Evolutionary conservation across 2,329 filamentous ascomycete species (phyloP).

Genomic region (Fusarium poae): DNA sequence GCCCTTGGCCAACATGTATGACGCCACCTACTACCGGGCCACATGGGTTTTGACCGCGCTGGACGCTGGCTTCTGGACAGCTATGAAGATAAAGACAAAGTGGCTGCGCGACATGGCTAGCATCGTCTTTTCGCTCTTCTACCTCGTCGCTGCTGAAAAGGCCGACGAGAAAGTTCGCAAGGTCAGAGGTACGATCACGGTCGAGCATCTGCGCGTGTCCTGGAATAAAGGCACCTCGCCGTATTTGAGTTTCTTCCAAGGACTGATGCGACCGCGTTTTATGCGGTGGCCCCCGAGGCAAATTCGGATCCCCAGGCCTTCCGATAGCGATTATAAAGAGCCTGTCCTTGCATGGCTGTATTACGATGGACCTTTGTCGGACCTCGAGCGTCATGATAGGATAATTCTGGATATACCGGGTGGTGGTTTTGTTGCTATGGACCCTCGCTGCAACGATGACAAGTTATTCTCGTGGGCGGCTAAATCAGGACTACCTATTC

Average conservation of each 20-base stretch:
- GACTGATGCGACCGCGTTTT: slow-evolving; percentile 80
- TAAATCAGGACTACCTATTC: slow-evolving; percentile 85
- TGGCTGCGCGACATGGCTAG: slow-evolving; percentile 87
- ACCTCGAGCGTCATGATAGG: slow-evolving; percentile 80
- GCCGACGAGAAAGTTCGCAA: slow-evolving; percentile 97
- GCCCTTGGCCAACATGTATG: slow-evolving; percentile 94
- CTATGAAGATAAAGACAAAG: slow-evolving; percentile 86
- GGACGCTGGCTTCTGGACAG: slow-evolving; percentile 98
- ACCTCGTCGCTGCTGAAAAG: slow-evolving; percentile 90
- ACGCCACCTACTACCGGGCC: slow-evolving; percentile 90
- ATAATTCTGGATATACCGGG: slow-evolving; percentile 92
- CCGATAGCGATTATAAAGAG: slow-evolving; percentile 83
- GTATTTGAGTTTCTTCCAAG: slow-evolving; percentile 80
- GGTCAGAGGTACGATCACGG: slow-evolving; percentile 85
- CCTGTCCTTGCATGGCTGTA: slow-evolving; percentile 91
- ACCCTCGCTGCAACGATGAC: slow-evolving; percentile 93
- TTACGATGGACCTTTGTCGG: slow-evolving; percentile 87
- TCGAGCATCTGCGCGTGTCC: slow-evolving; percentile 90
- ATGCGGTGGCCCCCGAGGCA: slow-evolving; percentile 85
- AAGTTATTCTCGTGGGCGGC: slow-evolving; percentile 93
- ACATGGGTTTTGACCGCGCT: slow-evolving; percentile 97
- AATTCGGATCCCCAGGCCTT: slow-evolving; percentile 85
- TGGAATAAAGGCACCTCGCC: slow-evolving; percentile 97
- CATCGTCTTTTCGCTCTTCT: slow-evolving; percentile 88
- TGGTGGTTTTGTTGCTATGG: slow-evolving; percentile 97